A percentile compares a stretch with the other conserved stretches of the same genome.
Evolutionary conservation across 2,329 filamentous ascomycete genomes (phyloP).

Genomic region (Penicillium capsulatum): DNA sequence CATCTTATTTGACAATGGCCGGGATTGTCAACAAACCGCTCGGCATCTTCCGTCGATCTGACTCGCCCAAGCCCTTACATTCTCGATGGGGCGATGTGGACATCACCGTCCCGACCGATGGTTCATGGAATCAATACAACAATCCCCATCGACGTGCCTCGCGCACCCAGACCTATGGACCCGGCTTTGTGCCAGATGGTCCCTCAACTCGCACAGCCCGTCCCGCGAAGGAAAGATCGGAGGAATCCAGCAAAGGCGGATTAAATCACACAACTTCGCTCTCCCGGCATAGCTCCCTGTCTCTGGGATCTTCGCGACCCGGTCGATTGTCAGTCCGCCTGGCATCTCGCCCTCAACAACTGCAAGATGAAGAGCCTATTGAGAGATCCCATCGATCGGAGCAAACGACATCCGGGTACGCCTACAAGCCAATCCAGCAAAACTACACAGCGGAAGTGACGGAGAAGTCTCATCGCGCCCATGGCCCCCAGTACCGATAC

Average conservation of each 20-base stretch:
- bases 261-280: slow-evolving; percentile 2
- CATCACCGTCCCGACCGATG: slow-evolving; percentile 37
- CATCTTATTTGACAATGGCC: slow-evolving; percentile 24
- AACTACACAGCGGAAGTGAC: slow-evolving; percentile 32
- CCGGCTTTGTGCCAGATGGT: slow-evolving; percentile 27
- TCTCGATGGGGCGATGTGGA: slow-evolving; percentile 39
- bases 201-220: background rate
- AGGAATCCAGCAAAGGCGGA: slow-evolving; percentile 12
- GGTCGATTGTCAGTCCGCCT: slow-evolving; percentile 30
- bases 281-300: slow-evolving; percentile 19
- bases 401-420: slow-evolving; percentile 23
- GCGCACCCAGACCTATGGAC: slow-evolving; percentile 22
- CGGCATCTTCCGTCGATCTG: slow-evolving; percentile 29
- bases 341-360: slow-evolving; percentile 20
- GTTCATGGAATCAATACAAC: slow-evolving; percentile 37
- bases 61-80: slow-evolving; percentile 29
- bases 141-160: slow-evolving; percentile 23
- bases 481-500: slow-evolving; percentile 29
- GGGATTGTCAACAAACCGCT: slow-evolving; percentile 29
- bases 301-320: slow-evolving; percentile 21
- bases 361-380: slow-evolving; percentile 8
- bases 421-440: slow-evolving; percentile 32
- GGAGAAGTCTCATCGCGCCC: slow-evolving; percentile 13
- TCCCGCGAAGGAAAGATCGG: background rate
- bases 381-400: slow-evolving; percentile 10